Conservation (phyloP, 441 rosid genomes). For the Arabidopsis hybrid region DNA sequence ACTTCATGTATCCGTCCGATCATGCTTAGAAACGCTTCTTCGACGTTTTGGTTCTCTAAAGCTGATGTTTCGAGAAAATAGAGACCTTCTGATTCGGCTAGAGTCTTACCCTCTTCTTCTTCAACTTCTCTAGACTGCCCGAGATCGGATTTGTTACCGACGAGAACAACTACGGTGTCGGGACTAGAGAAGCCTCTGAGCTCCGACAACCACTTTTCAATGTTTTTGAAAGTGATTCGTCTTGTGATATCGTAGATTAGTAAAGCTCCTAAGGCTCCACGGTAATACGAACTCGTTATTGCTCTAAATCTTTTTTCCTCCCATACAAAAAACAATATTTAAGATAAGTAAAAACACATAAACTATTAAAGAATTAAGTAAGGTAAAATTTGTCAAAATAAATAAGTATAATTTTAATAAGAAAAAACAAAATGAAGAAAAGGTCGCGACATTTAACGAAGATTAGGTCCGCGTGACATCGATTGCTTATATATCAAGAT, state of each 20-base stretch:
- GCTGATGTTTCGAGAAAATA: constrained; percentile 63
- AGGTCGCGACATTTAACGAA: constrained; percentile 28
- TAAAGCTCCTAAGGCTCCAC: constrained; percentile 87
- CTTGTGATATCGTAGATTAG: constrained; percentile 84
- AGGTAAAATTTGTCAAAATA: background rate
- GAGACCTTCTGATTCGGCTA: constrained; percentile 35
- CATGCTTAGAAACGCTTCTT: constrained; percentile 39
- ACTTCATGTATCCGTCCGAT: constrained; percentile 59
- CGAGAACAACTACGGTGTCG: constrained; percentile 38
- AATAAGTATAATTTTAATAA: background rate
- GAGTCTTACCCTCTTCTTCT: constrained; percentile 59
- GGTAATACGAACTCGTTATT: constrained; percentile 86
- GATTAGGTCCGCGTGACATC: constrained; percentile 37
- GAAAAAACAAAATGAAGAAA: background rate
- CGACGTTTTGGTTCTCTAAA: constrained; percentile 39
- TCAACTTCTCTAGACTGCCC: constrained; percentile 38
- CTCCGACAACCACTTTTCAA: constrained; percentile 53
- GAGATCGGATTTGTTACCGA: constrained; percentile 44
- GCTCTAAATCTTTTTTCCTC: constrained; percentile 71
- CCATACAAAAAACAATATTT: background rate
- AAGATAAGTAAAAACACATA: background rate
- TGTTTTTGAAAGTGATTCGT: constrained; percentile 55
- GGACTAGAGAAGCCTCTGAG: constrained; percentile 55
- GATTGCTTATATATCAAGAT: constrained; percentile 32
- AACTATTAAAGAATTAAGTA: background rate